phyloP scores from a whole-genome alignment of 2,329 filamentous ascomycete species.

The Macrophomina phaseolina region DNA sequence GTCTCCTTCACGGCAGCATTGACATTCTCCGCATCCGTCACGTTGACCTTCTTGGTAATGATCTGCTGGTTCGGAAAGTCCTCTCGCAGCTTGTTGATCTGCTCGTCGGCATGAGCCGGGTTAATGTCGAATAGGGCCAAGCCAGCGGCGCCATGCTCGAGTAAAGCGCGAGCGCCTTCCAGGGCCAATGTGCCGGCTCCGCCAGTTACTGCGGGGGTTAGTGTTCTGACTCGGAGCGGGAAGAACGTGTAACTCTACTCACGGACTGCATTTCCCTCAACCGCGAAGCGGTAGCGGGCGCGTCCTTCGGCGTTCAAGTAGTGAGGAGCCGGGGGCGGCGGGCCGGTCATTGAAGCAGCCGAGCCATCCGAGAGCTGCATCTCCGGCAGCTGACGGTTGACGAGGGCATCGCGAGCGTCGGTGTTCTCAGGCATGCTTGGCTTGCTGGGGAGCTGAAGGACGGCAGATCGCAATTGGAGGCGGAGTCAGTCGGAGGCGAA shows the following conservation, averaged over 20 bases:
- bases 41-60: constrained; percentile 60
- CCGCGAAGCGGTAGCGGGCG: constrained; percentile 56
- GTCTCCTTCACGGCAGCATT: constrained; percentile 47
- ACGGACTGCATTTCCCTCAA: constrained; percentile 61
- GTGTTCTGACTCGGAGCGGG: not conserved
- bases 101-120: constrained; percentile 47
- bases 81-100: constrained; percentile 54
- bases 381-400: constrained; percentile 52
- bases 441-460: not conserved
- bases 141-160: constrained; percentile 69
- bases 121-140: constrained; percentile 67
- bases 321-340: constrained; percentile 51
- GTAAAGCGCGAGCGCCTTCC: constrained; percentile 64
- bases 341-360: constrained; percentile 48
- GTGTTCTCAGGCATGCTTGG: constrained; percentile 42
- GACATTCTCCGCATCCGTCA: constrained; percentile 61
- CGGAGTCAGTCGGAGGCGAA: too few relatives aligned
- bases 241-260: constrained; percentile 35
- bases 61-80: constrained; percentile 64
- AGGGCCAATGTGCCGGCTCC: constrained; percentile 69
- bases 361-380: constrained; percentile 57
- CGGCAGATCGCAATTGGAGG: not conserved
- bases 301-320: constrained; percentile 48
- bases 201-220: constrained; percentile 61
- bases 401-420: constrained; percentile 51